Evolutionary conservation across 257 asterid species (phyloP).

Genomic region (Solanum ossicruentum): DNA sequence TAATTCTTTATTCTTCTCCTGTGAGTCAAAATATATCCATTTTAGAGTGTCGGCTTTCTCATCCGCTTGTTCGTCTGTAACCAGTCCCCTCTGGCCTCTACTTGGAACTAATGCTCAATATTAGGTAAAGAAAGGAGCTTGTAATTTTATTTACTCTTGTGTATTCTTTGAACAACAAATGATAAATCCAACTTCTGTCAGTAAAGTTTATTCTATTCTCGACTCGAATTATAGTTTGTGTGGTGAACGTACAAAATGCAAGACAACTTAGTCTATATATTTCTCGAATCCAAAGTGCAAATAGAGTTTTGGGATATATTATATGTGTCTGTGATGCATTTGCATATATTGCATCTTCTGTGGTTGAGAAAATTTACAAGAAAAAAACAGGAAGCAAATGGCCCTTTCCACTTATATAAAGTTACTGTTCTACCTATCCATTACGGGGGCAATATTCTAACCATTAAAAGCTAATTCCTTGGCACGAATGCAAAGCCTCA

Average conservation of each 20-base stretch:
- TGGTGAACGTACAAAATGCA: not conserved
- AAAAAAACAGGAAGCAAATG: not conserved
- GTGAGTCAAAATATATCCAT: slow-evolving; percentile 26
- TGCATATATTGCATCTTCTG: not conserved
- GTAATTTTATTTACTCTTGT: not conserved
- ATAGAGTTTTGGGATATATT: not conserved
- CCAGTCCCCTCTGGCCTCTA: not conserved
- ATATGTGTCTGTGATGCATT: not conserved
- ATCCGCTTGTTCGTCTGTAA: slow-evolving; percentile 8
- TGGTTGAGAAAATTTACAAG: not conserved
- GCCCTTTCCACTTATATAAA: not conserved
- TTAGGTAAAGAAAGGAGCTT: not conserved
- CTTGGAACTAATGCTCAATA: slow-evolving; percentile 2
- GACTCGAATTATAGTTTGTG: not conserved
- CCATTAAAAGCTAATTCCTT: too few species aligned
- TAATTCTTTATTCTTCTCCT: slow-evolving; percentile 12
- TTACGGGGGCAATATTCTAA: too few species aligned
- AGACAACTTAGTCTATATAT: not conserved
- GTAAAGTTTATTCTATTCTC: too few species aligned
- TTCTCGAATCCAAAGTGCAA: not conserved
- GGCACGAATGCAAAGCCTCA: too few species aligned
- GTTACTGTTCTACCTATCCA: not conserved
- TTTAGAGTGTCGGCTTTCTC: slow-evolving; percentile 6
- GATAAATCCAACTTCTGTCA: not conserved
- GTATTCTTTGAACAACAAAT: slow-evolving; percentile 13